Conservation (phyloP, 495 filamentous ascomycete genomes). For the Lophiostoma macrostomum region DNA sequence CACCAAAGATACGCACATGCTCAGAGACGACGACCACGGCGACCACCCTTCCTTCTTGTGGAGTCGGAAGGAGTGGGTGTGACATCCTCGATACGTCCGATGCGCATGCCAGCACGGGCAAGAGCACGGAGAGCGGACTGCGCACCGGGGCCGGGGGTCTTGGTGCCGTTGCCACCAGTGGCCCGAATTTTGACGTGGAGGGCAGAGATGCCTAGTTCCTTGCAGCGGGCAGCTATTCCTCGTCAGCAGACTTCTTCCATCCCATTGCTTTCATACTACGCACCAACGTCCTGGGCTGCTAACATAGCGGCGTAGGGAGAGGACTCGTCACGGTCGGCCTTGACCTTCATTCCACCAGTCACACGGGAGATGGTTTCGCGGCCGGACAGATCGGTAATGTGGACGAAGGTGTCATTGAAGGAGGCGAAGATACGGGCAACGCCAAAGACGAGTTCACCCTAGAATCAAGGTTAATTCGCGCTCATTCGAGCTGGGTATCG, state of each 20-base stretch:
- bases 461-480: conserved; percentile 4
- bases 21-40: conserved; percentile 99
- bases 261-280: conserved; percentile 16
- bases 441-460: conserved; percentile 96
- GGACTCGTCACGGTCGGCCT: conserved; percentile 99
- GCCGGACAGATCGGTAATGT: conserved; percentile 97
- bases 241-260: not conserved
- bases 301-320: conserved; percentile 99
- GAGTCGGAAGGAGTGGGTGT: conserved; percentile 98
- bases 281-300: conserved; percentile 93
- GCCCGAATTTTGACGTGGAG: conserved; percentile 99
- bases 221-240: conserved; percentile 77
- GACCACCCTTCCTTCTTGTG: conserved; percentile 99
- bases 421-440: conserved; percentile 99
- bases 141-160: conserved; percentile 97
- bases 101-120: conserved; percentile 98
- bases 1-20: conserved; percentile 42
- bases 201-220: conserved; percentile 98
- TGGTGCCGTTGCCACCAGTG: conserved; percentile 99
- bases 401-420: conserved; percentile 98
- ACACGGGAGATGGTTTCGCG: conserved; percentile 99
- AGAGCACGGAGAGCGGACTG: conserved; percentile 98
- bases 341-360: conserved; percentile 99
- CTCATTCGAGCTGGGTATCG: not conserved
- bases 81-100: conserved; percentile 98